phyloP scores from a whole-genome alignment of 768 basidiomycete species.

The Lentinus tigrinus region DNA sequence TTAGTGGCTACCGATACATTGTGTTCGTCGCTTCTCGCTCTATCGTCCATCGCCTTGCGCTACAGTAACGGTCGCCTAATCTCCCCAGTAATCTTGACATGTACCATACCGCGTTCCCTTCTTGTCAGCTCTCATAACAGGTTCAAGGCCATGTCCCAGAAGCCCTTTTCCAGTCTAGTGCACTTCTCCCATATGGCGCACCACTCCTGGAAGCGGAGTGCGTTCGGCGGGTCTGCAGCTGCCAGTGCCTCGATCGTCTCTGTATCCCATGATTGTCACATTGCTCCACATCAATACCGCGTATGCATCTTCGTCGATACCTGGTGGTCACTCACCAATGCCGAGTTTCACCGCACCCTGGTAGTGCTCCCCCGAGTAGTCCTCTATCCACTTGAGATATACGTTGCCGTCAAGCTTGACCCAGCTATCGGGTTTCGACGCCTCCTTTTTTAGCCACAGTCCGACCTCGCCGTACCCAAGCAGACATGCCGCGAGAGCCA shows the following conservation, averaged over 20 bases:
- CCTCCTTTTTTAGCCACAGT: constrained; percentile 70
- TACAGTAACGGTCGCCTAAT: background rate
- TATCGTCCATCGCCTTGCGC: background rate
- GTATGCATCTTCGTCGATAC: background rate
- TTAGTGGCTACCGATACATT: constrained; percentile 7
- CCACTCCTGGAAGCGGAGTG: constrained; percentile 61
- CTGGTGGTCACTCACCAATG: constrained; percentile 51
- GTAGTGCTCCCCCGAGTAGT: constrained; percentile 72
- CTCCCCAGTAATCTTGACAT: background rate
- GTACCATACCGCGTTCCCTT: background rate
- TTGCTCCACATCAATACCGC: constrained; percentile 1
- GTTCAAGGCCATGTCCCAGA: constrained; percentile 77
- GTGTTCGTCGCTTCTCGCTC: constrained; percentile 2
- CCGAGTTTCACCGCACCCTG: constrained; percentile 72
- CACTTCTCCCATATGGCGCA: constrained; percentile 71
- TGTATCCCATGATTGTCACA: constrained; percentile 28
- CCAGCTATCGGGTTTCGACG: constrained; percentile 45
- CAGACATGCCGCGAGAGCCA: constrained; percentile 83
- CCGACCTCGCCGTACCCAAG: constrained; percentile 94
- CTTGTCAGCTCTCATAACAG: constrained; percentile 17
- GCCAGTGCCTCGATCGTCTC: constrained; percentile 74
- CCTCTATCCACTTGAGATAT: constrained; percentile 76
- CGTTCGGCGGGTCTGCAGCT: constrained; percentile 60
- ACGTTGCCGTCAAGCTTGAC: constrained; percentile 66
- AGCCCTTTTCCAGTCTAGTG: constrained; percentile 74